These are phyloP conservation scores for Nitzschia putrida DNA, from an alignment of 108 stramenopile genomes.

Conservation along the genomic window DNA sequence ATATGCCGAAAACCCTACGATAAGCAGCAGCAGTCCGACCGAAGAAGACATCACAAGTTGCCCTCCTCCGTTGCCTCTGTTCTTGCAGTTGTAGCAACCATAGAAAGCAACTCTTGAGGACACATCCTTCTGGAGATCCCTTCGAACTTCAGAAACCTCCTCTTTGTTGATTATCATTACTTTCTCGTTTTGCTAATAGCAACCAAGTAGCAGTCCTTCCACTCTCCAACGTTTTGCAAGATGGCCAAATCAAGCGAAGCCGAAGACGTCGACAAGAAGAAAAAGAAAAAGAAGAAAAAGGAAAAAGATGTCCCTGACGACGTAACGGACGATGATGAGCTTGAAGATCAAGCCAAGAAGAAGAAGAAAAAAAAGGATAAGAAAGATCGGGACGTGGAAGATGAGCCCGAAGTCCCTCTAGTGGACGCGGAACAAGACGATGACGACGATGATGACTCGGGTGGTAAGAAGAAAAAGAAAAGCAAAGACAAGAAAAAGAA, in stretches of 20 bases:
- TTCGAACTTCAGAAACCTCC: no score
- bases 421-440: constrained; percentile 7
- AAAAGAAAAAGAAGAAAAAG: constrained; percentile 20
- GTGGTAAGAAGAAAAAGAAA: constrained; percentile 29
- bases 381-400: constrained; percentile 7
- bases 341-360: constrained; percentile 26
- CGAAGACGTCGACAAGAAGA: constrained; percentile 16
- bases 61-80: no score
- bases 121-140: no score
- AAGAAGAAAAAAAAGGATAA: constrained; percentile 40
- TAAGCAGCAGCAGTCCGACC: no score
- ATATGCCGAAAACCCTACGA: no score
- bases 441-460: constrained; percentile 13
- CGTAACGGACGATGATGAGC: constrained; percentile 20
- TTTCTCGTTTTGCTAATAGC: no score
- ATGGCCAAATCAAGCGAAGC: constrained; percentile 12
- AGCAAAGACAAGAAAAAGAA: constrained; percentile 25
- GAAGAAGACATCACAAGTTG: no score
- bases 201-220: no score
- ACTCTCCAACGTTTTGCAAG: no score
- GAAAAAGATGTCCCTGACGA: constrained; percentile 10
- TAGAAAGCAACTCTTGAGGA: no score
- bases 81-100: no score
- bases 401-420: background rate
- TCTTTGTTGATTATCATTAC: no score